Evolutionary conservation across 2,329 filamentous ascomycete species (phyloP).

Genomic region (Xylariales sp.): DNA sequence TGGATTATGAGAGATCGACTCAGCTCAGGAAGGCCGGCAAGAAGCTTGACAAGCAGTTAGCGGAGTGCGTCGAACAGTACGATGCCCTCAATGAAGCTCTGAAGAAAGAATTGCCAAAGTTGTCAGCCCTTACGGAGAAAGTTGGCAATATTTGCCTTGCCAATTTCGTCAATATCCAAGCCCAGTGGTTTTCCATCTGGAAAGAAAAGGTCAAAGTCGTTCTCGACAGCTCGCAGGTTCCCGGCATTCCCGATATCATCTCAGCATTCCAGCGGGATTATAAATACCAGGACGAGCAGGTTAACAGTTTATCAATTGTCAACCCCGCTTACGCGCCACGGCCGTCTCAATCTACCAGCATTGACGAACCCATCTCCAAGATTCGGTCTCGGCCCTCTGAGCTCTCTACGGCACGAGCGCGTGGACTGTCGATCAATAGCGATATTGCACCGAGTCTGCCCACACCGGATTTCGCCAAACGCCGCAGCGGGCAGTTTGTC

Average conservation of each 20-base stretch:
- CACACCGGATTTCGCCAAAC: conserved; percentile 61
- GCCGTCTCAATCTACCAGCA: conserved; percentile 55
- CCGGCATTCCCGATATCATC: conserved; percentile 69
- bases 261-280: conserved; percentile 76
- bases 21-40: conserved; percentile 75
- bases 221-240: conserved; percentile 62
- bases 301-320: conserved; percentile 69
- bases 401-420: conserved; percentile 39
- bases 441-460: conserved; percentile 61
- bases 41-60: conserved; percentile 80
- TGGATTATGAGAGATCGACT: conserved; percentile 81
- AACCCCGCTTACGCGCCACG: conserved; percentile 65
- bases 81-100: conserved; percentile 87
- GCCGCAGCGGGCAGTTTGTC: conserved; percentile 63
- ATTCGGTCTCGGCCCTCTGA: conserved; percentile 46
- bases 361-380: conserved; percentile 45
- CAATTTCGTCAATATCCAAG: conserved; percentile 81
- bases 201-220: conserved; percentile 76
- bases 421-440: conserved; percentile 58
- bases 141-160: conserved; percentile 78
- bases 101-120: conserved; percentile 83
- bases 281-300: conserved; percentile 67
- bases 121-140: conserved; percentile 77
- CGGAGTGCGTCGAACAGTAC: conserved; percentile 83
- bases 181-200: conserved; percentile 78